Conservation (phyloP, 257 asterid genomes). For the Salvia hispanica region DNA sequence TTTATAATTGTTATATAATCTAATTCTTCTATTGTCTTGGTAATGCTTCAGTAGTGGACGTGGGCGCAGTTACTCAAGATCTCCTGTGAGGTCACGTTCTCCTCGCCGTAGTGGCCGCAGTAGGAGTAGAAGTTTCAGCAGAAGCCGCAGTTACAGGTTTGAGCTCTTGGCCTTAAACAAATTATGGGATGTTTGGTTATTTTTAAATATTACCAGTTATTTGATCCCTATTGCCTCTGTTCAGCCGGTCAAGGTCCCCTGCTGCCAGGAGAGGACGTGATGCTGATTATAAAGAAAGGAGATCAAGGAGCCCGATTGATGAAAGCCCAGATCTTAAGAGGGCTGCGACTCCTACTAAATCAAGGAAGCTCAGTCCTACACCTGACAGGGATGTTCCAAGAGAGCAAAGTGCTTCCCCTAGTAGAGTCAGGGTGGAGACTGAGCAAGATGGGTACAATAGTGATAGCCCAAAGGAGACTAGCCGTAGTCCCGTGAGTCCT, state of each 20-base stretch:
- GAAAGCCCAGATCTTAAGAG: conserved; percentile 56
- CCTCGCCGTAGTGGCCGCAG: conserved; percentile 74
- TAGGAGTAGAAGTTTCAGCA: conserved; percentile 71
- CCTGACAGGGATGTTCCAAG: conserved; percentile 51
- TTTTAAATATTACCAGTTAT: background rate
- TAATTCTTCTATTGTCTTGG: conserved; percentile 1
- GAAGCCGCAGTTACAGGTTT: conserved; percentile 63
- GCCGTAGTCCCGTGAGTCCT: conserved; percentile 61
- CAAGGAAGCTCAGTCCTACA: conserved; percentile 63
- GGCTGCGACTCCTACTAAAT: conserved; percentile 45
- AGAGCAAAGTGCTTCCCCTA: conserved; percentile 53
- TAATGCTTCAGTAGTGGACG: conserved; percentile 45
- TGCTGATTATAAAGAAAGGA: conserved; percentile 54
- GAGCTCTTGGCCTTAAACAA: background rate
- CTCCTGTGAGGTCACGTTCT: conserved; percentile 84
- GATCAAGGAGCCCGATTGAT: conserved; percentile 59
- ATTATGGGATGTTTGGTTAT: background rate
- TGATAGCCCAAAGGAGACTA: conserved; percentile 62
- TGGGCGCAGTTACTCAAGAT: conserved; percentile 67
- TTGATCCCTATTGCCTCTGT: background rate
- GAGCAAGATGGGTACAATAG: conserved; percentile 55
- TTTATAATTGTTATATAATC: background rate
- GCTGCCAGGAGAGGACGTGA: conserved; percentile 54
- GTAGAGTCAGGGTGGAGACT: conserved; percentile 37
- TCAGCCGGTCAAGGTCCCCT: conserved; percentile 91